Conservation (phyloP, 2,329 filamentous ascomycete species). For the Diaporthe australafricana region DNA sequence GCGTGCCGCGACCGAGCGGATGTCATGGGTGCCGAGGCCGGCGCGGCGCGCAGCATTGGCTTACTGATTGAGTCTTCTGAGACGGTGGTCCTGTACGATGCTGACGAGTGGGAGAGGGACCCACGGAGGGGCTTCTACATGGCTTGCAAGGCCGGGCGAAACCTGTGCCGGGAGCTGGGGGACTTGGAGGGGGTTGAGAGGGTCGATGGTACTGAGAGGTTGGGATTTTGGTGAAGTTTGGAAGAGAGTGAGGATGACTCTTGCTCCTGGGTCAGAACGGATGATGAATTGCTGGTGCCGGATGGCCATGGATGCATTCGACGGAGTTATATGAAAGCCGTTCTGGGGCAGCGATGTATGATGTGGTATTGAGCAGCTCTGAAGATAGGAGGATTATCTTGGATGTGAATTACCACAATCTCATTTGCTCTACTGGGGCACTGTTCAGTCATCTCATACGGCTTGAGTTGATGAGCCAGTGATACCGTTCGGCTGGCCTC, state of each 20-base stretch:
- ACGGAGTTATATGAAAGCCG: background rate
- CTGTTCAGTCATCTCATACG: too few species aligned
- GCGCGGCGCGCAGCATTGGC: constrained; percentile 45
- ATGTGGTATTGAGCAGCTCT: background rate
- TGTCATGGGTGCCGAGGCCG: constrained; percentile 45
- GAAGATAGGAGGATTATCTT: background rate
- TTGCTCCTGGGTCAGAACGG: background rate
- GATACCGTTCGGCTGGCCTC: background rate
- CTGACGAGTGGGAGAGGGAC: constrained; percentile 38
- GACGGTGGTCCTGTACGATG: constrained; percentile 42
- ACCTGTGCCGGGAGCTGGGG: constrained; percentile 28
- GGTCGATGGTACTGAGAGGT: background rate
- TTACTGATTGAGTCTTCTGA: constrained; percentile 46
- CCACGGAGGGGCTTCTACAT: constrained; percentile 29
- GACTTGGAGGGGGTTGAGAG: constrained; percentile 25
- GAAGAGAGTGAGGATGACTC: background rate
- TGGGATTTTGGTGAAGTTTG: background rate
- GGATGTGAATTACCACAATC: background rate
- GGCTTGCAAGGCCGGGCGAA: constrained; percentile 29
- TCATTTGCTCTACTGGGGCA: background rate
- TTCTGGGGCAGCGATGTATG: too few species aligned
- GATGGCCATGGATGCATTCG: background rate
- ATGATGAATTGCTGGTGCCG: background rate
- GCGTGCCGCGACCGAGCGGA: constrained; percentile 45
- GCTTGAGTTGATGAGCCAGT: background rate